Conservation (phyloP, 495 filamentous ascomycete species). For the Apodospora peruviana region DNA sequence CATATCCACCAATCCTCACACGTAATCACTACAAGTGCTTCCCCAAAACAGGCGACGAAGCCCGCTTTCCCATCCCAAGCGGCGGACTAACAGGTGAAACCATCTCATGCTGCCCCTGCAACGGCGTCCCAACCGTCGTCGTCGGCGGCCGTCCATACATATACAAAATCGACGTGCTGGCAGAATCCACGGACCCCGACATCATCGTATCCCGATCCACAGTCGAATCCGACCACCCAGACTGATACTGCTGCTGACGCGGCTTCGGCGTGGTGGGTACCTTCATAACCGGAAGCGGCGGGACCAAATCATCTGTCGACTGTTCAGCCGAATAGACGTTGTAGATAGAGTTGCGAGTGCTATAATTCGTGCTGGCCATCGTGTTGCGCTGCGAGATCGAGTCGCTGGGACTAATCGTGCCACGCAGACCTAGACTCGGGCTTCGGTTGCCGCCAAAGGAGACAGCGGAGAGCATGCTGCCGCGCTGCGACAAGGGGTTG, state of each 20-base stretch:
- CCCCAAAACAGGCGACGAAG: neutral
- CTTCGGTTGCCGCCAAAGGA: neutral
- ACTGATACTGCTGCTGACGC: neutral
- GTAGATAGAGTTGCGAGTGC: neutral
- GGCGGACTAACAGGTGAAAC: too few relatives aligned
- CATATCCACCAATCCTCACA: too few relatives aligned
- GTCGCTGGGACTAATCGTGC: neutral
- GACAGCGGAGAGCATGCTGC: slow-evolving; percentile 7
- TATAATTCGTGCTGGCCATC: neutral
- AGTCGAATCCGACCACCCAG: slow-evolving; percentile 2
- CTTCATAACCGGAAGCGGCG: neutral
- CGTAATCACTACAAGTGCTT: too few relatives aligned
- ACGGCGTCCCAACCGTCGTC: too few relatives aligned
- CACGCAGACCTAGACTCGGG: neutral
- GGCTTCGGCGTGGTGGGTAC: neutral
- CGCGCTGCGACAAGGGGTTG: slow-evolving; percentile 10
- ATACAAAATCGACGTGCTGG: neutral
- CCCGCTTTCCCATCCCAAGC: too few relatives aligned
- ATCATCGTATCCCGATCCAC: neutral
- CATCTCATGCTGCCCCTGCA: neutral
- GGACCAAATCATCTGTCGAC: neutral
- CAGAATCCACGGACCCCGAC: neutral
- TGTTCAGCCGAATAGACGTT: neutral
- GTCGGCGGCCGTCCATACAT: slow-evolving; percentile 1
- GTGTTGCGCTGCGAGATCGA: neutral